Percentiles rank a stretch among this genome's conserved stretches.
phyloP scores from a whole-genome alignment of 2,329 filamentous ascomycete genomes.

The Simplicillium sp. region DNA sequence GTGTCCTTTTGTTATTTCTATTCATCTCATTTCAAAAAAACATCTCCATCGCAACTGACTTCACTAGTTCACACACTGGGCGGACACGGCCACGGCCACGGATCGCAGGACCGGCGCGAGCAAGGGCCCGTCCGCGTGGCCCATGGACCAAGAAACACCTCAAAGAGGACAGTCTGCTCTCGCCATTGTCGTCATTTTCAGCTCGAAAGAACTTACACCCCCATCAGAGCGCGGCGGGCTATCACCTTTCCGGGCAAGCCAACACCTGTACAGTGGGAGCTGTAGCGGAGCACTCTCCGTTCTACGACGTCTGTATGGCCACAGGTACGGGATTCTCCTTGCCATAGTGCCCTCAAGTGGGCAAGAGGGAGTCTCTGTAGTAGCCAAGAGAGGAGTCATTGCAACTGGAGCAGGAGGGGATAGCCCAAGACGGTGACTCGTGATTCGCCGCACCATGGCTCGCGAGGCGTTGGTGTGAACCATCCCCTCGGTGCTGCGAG shows the following conservation, averaged over 20 bases:
- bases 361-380: no score
- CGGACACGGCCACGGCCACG: slow-evolving; percentile 3
- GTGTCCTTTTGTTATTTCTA: not conserved
- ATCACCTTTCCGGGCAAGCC: not conserved
- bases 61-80: slow-evolving; percentile 4
- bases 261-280: not conserved
- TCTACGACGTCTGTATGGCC: no score
- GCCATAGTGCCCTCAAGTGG: no score
- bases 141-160: not conserved
- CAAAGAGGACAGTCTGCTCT: no score
- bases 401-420: no score
- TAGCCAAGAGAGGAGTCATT: no score
- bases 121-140: slow-evolving; percentile 6
- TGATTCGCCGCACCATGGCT: no score
- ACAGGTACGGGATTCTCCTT: no score
- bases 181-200: no score
- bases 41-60: not conserved
- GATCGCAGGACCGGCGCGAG: slow-evolving; percentile 4
- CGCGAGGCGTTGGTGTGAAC: no score
- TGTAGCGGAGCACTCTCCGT: not conserved
- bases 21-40: not conserved
- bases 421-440: no score
- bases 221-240: not conserved
- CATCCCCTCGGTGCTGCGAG: no score
- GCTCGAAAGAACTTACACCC: not conserved